phyloP scores from a whole-genome alignment of 805 yeast species.

The Candida dendrica region DNA sequence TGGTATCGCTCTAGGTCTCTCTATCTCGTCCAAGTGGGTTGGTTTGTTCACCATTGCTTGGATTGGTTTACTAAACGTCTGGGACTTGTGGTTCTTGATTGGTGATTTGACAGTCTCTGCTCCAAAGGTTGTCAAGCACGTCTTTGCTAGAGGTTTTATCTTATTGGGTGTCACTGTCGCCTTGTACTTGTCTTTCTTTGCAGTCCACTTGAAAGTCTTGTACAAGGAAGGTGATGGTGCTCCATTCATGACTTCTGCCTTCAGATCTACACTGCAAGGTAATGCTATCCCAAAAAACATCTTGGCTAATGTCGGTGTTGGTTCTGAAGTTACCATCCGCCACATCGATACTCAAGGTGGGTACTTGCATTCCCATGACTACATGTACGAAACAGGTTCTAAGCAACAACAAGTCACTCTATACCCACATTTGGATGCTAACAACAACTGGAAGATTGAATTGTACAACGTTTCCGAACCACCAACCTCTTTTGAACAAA shows the following conservation, averaged over 20 bases:
- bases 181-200: conserved; percentile 52
- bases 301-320: conserved; percentile 63
- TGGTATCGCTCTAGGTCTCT: conserved; percentile 65
- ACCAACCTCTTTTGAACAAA: conserved; percentile 51
- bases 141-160: conserved; percentile 41
- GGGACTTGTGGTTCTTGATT: conserved; percentile 62
- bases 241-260: conserved; percentile 66
- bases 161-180: conserved; percentile 52
- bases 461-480: conserved; percentile 53
- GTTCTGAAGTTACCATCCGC: conserved; percentile 58
- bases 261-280: conserved; percentile 56
- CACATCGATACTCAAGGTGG: conserved; percentile 72
- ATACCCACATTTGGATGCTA: conserved; percentile 70
- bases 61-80: conserved; percentile 57
- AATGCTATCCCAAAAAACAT: conserved; percentile 54
- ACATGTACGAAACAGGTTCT: conserved; percentile 68
- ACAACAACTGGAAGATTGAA: conserved; percentile 69
- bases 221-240: conserved; percentile 62
- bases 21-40: conserved; percentile 76
- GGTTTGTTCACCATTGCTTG: conserved; percentile 77
- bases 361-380: conserved; percentile 75
- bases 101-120: conserved; percentile 59
- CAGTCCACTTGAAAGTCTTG: conserved; percentile 55
- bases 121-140: conserved; percentile 36
- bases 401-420: conserved; percentile 78